Base-by-base conservation (phyloP, 495 filamentous ascomycete genomes). In the Penicillium argentinense region DNA sequence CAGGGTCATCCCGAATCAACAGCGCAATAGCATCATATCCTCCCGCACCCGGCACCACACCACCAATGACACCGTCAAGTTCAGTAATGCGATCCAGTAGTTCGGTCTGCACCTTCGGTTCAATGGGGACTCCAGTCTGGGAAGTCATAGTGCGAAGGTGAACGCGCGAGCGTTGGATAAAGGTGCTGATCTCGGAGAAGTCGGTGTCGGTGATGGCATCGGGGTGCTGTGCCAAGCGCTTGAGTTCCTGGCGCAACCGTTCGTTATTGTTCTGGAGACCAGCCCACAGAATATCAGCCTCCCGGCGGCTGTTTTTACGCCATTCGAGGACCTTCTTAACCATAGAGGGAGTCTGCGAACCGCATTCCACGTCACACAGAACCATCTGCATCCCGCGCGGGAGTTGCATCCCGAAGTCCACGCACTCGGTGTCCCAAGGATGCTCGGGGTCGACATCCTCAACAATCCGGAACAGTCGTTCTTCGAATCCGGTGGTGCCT, bases 341-440 rank as follows among this genome's bases (percentile, higher is more conserved):
- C 92, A 98, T 96, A 5, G 89, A 83, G 0, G 92, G 91, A 9
- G 92, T 96, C 62, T 92, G 76, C n/a, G 83, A 88, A 33, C 93
- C 93, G 57, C 93, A 96, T 63, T 95, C 87, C 12, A 98, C 93
- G 61, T 98, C 93, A 49, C 90, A 95, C 82, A 98, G 89, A 6
- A 95, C 82, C 49, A 98, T 69, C 37, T 82, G 75, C 48, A 89
- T 71, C 0, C 82, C 82, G 1, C 73, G 74, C 0, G 87, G 87
- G 6, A 91, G 74, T 56, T 68, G 70, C 52, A 85, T 80, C 19
- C 74, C 76, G 17, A 74, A 67, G 56, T 91, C 87, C 12, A 68
- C 58, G 28, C 88, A 82, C 52, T 88, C 78, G 2, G 80, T 82
- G 54, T 98, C 91, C 93, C 93, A 98, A 14, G 74, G 71, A 24